These are phyloP conservation scores for Macrolepiota albuminosa DNA, from an alignment of 768 basidiomycete species.

Conservation along the genomic window DNA sequence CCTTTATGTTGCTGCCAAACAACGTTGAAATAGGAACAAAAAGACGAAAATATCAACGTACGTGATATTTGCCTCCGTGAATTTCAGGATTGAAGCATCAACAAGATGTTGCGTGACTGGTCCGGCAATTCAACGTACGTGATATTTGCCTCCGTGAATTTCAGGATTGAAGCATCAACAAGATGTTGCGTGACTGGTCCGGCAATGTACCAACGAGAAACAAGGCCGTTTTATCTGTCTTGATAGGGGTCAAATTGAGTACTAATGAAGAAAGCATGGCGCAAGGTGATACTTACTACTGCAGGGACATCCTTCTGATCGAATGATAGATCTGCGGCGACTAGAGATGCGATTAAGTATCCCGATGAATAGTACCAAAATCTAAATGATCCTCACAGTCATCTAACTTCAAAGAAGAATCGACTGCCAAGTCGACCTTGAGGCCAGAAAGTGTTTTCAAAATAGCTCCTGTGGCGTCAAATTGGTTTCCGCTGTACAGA, in stretches of 20 bases:
- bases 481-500: slow-evolving; percentile 53
- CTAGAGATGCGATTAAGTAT: slow-evolving; percentile 24
- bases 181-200: slow-evolving; percentile 62
- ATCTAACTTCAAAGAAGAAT: slow-evolving; percentile 55
- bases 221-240: slow-evolving; percentile 61
- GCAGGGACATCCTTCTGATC: slow-evolving; percentile 52
- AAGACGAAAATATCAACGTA: slow-evolving; percentile 18
- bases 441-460: slow-evolving; percentile 57
- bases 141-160: slow-evolving; percentile 56
- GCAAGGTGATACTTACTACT: slow-evolving; percentile 30
- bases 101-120: slow-evolving; percentile 65
- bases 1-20: slow-evolving; percentile 39
- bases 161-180: slow-evolving; percentile 50
- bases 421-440: slow-evolving; percentile 51
- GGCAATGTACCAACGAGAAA: slow-evolving; percentile 72
- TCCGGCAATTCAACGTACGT: slow-evolving; percentile 52
- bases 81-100: slow-evolving; percentile 47
- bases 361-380: not conserved
- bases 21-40: not conserved
- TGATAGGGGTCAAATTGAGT: not conserved
- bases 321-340: slow-evolving; percentile 52
- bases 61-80: slow-evolving; percentile 57
- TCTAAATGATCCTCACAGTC: slow-evolving; percentile 44
- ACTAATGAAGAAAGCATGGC: not conserved
- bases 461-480: slow-evolving; percentile 56